These are phyloP conservation scores for Apodospora peruviana DNA, from an alignment of 495 filamentous ascomycete species.

Conservation along the genomic window DNA sequence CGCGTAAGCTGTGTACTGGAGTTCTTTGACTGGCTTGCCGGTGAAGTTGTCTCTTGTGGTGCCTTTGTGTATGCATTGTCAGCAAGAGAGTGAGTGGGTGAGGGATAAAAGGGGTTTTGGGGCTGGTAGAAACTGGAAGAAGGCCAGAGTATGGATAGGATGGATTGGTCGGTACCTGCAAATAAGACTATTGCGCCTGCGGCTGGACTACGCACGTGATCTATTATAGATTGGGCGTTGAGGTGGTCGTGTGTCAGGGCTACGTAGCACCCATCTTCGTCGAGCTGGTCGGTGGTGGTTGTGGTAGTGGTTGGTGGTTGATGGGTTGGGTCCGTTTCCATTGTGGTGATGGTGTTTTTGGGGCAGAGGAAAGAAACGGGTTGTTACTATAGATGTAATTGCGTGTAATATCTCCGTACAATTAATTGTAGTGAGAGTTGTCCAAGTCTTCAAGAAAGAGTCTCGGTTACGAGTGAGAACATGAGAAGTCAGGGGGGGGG, in stretches of 20 bases:
- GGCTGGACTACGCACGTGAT: slow-evolving; percentile 66
- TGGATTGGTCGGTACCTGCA: slow-evolving; percentile 44
- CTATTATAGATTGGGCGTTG: slow-evolving; percentile 51
- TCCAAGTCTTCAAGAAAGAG: too few relatives aligned
- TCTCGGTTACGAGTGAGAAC: too few relatives aligned
- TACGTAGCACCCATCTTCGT: slow-evolving; percentile 47
- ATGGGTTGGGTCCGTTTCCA: background rate
- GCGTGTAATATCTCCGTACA: too few relatives aligned
- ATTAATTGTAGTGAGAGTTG: too few relatives aligned
- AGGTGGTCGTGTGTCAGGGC: slow-evolving; percentile 62
- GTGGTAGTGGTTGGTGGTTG: background rate
- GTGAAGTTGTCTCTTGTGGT: slow-evolving; percentile 85
- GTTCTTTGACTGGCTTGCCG: slow-evolving; percentile 63
- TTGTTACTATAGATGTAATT: too few relatives aligned
- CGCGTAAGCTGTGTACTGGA: slow-evolving; percentile 79
- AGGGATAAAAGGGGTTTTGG: background rate
- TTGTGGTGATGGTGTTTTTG: too few relatives aligned
- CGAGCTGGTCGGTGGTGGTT: slow-evolving; percentile 14
- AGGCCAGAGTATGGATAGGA: slow-evolving; percentile 8
- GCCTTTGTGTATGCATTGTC: slow-evolving; percentile 36
- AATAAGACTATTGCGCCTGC: slow-evolving; percentile 90
- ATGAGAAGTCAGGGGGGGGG: too few relatives aligned
- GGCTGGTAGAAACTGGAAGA: background rate
- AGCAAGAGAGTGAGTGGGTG: background rate
- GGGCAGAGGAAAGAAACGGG: too few relatives aligned